A percentile compares a stretch with the other conserved stretches of the same genome.
Conservation (phyloP, 73 alveolate species). For the Paramecium tetraurelia region DNA sequence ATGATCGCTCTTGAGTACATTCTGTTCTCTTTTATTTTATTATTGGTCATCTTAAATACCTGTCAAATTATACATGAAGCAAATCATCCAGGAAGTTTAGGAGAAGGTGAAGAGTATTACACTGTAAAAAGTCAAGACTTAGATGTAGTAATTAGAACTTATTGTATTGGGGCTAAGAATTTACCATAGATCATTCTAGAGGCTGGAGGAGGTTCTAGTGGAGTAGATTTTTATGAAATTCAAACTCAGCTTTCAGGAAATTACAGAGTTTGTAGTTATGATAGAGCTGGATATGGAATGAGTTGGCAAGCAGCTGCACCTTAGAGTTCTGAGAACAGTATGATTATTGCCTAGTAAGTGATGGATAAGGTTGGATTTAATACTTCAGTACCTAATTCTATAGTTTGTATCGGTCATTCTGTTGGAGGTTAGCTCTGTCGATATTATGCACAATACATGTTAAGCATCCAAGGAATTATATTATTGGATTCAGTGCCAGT, state of each 20-base stretch:
- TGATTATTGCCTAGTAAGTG: constrained; percentile 19
- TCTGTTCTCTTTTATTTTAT: not conserved
- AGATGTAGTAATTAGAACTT: constrained; percentile 25
- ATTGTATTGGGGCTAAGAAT: constrained; percentile 34
- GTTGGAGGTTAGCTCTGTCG: constrained; percentile 63
- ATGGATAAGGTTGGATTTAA: not conserved
- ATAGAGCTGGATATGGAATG: constrained; percentile 67
- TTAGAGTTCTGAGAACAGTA: not conserved
- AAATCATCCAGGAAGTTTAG: not conserved
- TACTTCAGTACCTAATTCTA: not conserved
- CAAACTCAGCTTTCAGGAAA: not conserved
- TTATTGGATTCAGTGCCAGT: constrained; percentile 63
- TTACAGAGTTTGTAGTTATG: constrained; percentile 54
- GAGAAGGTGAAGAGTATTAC: constrained; percentile 42
- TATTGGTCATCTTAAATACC: not conserved
- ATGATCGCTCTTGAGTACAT: not conserved
- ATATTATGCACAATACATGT: constrained; percentile 31
- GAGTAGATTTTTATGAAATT: constrained; percentile 52
- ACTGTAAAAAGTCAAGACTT: not conserved
- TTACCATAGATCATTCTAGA: not conserved
- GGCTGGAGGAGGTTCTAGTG: constrained; percentile 65
- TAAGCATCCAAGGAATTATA: constrained; percentile 30
- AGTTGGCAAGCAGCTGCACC: constrained; percentile 65
- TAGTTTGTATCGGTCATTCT: constrained; percentile 61
- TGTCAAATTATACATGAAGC: not conserved